phyloP scores from a whole-genome alignment of 2,329 filamentous ascomycete genomes.

The Pseudovirgaria hyperparasitica region DNA sequence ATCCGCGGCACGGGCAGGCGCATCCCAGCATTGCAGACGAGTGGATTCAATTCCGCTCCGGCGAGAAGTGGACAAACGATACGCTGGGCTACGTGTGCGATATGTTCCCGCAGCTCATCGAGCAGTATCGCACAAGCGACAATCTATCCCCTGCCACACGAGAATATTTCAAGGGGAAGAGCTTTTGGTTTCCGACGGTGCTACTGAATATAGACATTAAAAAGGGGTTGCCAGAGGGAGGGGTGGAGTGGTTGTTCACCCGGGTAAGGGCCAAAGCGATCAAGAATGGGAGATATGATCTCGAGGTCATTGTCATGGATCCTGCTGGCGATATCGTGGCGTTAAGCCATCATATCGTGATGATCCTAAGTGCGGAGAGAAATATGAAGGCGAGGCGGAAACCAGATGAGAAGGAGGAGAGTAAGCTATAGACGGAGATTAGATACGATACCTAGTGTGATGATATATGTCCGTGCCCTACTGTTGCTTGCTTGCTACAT shows the following conservation, averaged over 20 bases:
- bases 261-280: conserved; percentile 54
- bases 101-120: conserved; percentile 54
- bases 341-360: conserved; percentile 52
- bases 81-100: conserved; percentile 55
- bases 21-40: conserved; percentile 40
- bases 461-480: no score
- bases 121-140: conserved; percentile 28
- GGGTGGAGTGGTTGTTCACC: conserved; percentile 60
- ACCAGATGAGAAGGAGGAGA: conserved; percentile 8
- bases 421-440: conserved; percentile 18
- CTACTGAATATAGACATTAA: conserved; percentile 67
- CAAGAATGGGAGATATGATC: conserved; percentile 58
- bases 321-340: conserved; percentile 51
- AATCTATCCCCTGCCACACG: no score
- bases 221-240: conserved; percentile 52
- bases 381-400: conserved; percentile 44
- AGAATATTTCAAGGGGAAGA: conserved; percentile 12
- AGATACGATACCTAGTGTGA: no score
- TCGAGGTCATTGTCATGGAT: conserved; percentile 59
- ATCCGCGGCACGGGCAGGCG: conserved; percentile 35
- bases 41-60: conserved; percentile 52
- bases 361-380: conserved; percentile 50
- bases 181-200: conserved; percentile 25
- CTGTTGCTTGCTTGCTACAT: no score
- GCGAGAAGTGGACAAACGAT: conserved; percentile 50